phyloP scores from a whole-genome alignment of 352 stramenopile species.

The Phytophthora quininea region DNA sequence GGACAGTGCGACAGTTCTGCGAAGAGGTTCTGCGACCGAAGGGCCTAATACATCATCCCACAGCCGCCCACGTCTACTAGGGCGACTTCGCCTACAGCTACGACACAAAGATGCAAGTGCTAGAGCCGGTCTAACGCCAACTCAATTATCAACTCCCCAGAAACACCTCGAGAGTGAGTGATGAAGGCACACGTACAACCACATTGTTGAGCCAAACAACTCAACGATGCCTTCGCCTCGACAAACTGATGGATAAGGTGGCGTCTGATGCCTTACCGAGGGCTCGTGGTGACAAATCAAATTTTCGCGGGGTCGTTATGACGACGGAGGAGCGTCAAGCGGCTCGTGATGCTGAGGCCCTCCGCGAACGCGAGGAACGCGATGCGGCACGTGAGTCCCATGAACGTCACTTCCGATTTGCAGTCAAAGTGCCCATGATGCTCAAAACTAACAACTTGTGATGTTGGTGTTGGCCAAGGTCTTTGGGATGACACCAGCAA shows the following conservation, averaged over 20 bases:
- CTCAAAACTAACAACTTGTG: slow-evolving; percentile 14
- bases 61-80: too few relatives aligned
- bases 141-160: too few relatives aligned
- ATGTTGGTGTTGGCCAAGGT: slow-evolving; percentile 9
- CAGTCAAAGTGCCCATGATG: slow-evolving; percentile 3
- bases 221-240: not conserved
- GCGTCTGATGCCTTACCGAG: not conserved
- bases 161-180: too few relatives aligned
- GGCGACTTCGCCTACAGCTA: too few relatives aligned
- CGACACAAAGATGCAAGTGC: too few relatives aligned
- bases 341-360: slow-evolving; percentile 2
- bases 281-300: not conserved
- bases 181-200: not conserved
- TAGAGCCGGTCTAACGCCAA: too few relatives aligned
- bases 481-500: not conserved
- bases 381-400: slow-evolving; percentile 2
- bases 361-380: slow-evolving; percentile 2
- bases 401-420: slow-evolving; percentile 6
- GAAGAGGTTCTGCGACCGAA: too few relatives aligned
- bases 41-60: too few relatives aligned
- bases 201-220: not conserved
- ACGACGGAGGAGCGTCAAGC: slow-evolving; percentile 16
- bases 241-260: not conserved
- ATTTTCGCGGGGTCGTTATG: not conserved
- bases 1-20: too few relatives aligned